Conservation (phyloP, 176 grass and related monocot genomes). For the Rhynchospora breviuscula region DNA sequence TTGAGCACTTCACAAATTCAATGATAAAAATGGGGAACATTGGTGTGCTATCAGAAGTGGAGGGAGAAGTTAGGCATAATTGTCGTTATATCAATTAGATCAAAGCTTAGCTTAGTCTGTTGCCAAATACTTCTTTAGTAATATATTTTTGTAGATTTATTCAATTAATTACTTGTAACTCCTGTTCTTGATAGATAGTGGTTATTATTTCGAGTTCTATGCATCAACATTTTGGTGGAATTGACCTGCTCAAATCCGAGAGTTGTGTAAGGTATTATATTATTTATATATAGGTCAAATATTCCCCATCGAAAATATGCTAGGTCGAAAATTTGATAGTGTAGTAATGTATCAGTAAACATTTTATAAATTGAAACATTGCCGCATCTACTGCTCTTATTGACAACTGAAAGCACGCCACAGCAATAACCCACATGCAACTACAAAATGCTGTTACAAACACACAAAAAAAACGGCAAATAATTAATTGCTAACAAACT, state of each 20-base stretch:
- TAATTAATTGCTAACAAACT: background rate
- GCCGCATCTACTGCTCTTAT: background rate
- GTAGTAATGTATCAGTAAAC: background rate
- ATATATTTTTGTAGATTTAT: slow-evolving; percentile 18
- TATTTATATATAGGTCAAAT: background rate
- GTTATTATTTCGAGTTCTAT: background rate
- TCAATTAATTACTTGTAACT: background rate
- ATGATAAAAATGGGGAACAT: slow-evolving; percentile 55
- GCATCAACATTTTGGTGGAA: background rate
- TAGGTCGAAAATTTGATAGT: background rate
- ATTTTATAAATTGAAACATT: background rate
- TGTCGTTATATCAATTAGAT: slow-evolving; percentile 37
- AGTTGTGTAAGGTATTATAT: background rate
- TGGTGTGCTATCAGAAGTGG: slow-evolving; percentile 35
- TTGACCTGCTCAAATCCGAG: background rate
- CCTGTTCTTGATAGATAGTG: background rate
- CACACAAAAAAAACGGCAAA: background rate
- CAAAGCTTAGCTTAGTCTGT: background rate
- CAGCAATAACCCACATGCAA: background rate
- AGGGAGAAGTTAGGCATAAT: slow-evolving; percentile 37
- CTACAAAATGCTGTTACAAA: background rate
- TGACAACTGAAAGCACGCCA: background rate
- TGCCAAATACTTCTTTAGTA: background rate
- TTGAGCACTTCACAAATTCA: slow-evolving; percentile 26
- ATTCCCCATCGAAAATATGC: background rate